Conservation (phyloP, 805 yeast genomes). For the Hanseniaspora lindneri region DNA sequence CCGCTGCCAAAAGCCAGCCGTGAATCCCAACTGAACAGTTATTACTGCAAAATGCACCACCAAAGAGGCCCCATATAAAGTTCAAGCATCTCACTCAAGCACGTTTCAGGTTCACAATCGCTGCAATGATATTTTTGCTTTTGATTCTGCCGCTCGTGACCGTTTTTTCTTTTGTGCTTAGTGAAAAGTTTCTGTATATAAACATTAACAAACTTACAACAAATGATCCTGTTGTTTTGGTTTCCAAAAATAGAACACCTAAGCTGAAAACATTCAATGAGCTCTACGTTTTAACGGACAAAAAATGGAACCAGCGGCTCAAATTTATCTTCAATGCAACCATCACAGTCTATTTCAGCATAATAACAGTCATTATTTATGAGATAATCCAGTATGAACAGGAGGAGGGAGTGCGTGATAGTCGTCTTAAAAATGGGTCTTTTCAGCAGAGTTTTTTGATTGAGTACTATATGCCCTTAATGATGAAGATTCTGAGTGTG, state of each 20-base stretch:
- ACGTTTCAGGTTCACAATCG: too few relatives aligned
- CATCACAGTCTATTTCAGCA: slow-evolving; percentile 5
- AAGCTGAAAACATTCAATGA: slow-evolving; percentile 7
- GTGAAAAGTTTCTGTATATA: slow-evolving; percentile 2
- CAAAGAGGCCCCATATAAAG: too few relatives aligned
- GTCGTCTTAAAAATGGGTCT: neutral
- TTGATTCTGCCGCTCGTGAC: neutral
- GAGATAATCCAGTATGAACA: slow-evolving; percentile 13
- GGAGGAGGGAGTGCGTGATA: too few relatives aligned
- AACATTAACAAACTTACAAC: slow-evolving; percentile 10
- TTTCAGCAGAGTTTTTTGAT: slow-evolving; percentile 1
- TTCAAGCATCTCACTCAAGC: too few relatives aligned
- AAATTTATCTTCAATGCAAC: neutral
- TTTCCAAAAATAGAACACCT: neutral
- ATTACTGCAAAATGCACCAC: too few relatives aligned
- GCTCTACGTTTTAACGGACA: slow-evolving; percentile 6
- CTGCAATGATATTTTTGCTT: slow-evolving; percentile 7
- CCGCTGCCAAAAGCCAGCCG: too few relatives aligned
- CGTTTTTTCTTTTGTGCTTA: neutral
- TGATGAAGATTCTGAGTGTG: slow-evolving; percentile 2
- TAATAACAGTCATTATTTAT: slow-evolving; percentile 7
- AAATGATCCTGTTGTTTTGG: neutral
- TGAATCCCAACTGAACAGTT: too few relatives aligned
- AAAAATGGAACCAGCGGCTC: slow-evolving; percentile 11
- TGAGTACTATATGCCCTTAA: neutral